Conservation (phyloP, 140 eudicot genomes). For the Senecio squalidus region DNA sequence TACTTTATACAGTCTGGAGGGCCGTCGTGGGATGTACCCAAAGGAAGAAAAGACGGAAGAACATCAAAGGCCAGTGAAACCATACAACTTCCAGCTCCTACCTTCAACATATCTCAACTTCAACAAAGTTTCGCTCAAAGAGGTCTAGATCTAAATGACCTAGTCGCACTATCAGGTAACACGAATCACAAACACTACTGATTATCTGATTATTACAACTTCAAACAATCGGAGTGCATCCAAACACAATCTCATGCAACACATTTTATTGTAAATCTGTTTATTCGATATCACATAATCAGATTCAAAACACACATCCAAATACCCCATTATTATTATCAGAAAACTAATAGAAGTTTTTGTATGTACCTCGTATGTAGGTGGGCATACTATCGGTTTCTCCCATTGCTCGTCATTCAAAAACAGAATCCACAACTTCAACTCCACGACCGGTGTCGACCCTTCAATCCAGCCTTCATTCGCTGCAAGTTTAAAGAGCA, state of each 20-base stretch:
- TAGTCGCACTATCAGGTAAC: constrained; percentile 83
- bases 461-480: constrained; percentile 39
- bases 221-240: too few species aligned
- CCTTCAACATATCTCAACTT: constrained; percentile 69
- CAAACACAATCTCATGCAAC: too few species aligned
- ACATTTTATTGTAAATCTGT: too few species aligned
- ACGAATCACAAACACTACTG: not conserved
- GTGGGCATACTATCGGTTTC: constrained; percentile 89
- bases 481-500: constrained; percentile 6
- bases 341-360: constrained; percentile 8
- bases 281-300: not conserved
- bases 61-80: constrained; percentile 77
- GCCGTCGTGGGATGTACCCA: constrained; percentile 77
- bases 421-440: constrained; percentile 64
- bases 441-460: constrained; percentile 59
- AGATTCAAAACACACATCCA: constrained; percentile 3
- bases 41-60: constrained; percentile 90
- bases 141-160: constrained; percentile 62
- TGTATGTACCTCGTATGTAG: constrained; percentile 25
- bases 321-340: not conserved
- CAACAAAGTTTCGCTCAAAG: constrained; percentile 73
- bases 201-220: not conserved
- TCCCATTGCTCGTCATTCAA: constrained; percentile 80
- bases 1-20: constrained; percentile 60
- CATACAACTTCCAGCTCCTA: constrained; percentile 57